Percentiles rank a stretch among this genome's conserved stretches.
phyloP scores from a whole-genome alignment of 202 grass and related monocot genomes.

The Elaeis oleifera region DNA sequence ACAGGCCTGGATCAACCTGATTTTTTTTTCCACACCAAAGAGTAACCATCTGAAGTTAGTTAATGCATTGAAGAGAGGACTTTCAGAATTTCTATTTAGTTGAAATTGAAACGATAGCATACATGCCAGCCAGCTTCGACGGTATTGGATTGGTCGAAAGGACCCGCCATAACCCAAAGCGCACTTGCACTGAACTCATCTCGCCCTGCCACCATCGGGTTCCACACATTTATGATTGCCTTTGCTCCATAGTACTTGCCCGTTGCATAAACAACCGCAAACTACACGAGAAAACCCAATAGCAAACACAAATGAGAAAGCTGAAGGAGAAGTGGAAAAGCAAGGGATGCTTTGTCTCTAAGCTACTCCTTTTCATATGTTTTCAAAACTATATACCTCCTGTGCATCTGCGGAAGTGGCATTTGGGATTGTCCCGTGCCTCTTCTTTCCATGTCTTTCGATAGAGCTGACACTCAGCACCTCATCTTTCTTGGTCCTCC shows the following conservation, averaged over 20 bases:
- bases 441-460: not conserved
- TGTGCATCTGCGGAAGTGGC: not conserved
- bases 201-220: not conserved
- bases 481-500: constrained; percentile 60
- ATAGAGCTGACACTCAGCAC: constrained; percentile 36
- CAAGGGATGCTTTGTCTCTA: no score
- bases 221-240: constrained; percentile 12
- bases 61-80: constrained; percentile 1
- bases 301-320: not conserved
- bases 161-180: constrained; percentile 13
- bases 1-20: constrained; percentile 79
- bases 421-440: not conserved
- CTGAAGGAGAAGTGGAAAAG: not conserved
- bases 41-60: no score
- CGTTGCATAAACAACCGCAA: constrained; percentile 5
- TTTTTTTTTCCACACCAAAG: not conserved
- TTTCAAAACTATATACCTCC: not conserved
- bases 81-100: constrained; percentile 7
- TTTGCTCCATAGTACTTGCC: constrained; percentile 15
- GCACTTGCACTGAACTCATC: constrained; percentile 20
- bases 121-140: constrained; percentile 15
- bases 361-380: no score
- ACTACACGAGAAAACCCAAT: not conserved
- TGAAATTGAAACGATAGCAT: not conserved
- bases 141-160: not conserved